Evolutionary conservation across 768 basidiomycete species (phyloP).

Genomic region (Suillus sp.): DNA sequence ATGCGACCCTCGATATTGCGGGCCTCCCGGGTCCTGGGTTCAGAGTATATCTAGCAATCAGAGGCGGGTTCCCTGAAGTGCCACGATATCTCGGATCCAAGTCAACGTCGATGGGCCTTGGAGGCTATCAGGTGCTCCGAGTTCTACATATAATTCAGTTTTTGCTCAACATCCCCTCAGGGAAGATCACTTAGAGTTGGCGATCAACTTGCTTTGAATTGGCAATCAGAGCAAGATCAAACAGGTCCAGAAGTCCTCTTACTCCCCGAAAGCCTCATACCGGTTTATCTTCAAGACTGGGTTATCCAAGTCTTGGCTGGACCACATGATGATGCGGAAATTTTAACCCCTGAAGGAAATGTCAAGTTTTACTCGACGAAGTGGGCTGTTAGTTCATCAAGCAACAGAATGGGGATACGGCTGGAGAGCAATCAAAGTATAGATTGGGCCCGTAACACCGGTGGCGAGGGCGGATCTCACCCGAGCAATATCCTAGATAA

Average conservation of each 20-base stretch:
- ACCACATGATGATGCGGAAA: conserved; percentile 63
- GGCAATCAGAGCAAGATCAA: conserved; percentile 24
- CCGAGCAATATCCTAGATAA: conserved; percentile 69
- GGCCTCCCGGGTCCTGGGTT: conserved; percentile 41
- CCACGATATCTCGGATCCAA: conserved; percentile 63
- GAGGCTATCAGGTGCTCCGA: conserved; percentile 54
- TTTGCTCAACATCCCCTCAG: conserved; percentile 30
- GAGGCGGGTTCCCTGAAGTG: conserved; percentile 61
- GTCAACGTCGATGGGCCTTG: conserved; percentile 62
- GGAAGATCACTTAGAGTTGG: conserved; percentile 53
- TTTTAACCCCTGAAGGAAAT: conserved; percentile 51
- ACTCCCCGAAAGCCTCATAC: conserved; percentile 38
- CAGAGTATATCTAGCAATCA: conserved; percentile 55
- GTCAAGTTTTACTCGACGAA: conserved; percentile 49
- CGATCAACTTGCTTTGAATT: conserved; percentile 49
- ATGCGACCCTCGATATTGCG: conserved; percentile 45
- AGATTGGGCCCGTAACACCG: conserved; percentile 54
- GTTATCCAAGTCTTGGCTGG: conserved; percentile 57
- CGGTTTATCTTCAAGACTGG: conserved; percentile 52
- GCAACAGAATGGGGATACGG: conserved; percentile 66
- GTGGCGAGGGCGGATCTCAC: conserved; percentile 70
- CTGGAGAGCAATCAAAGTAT: conserved; percentile 48
- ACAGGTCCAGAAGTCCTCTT: conserved; percentile 3
- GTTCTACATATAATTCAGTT: neutral
- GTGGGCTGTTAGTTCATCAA: conserved; percentile 57